Base-by-base conservation (phyloP, 78 protist genomes). In the Cavenderia fasciculata region DNA sequence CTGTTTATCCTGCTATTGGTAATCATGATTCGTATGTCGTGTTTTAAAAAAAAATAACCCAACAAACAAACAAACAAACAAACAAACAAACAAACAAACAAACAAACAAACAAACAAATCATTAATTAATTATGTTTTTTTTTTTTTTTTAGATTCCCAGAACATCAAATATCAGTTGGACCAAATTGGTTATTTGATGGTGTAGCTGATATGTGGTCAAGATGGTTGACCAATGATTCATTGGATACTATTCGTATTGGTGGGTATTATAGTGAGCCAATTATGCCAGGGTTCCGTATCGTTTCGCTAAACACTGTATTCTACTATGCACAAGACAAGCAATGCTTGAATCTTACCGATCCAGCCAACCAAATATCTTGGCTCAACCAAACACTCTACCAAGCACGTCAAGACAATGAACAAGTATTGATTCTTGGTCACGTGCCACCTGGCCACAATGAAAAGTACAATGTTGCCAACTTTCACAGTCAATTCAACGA, bases 361-460 rank as follows among this genome's bases (percentile, higher is more conserved):
- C 88, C 88, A 4, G 88, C 71, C 1, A 49, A 47, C 19, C 88
- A 79, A 66, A n/a, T 79, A 14, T 25, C 62, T 40, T 79, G 88
- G 88, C 29, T 79, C 25, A 38, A 66, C n/a, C 4, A 33, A 52
- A 79, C 88, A 40, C 23, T 79, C 3, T 12, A 34, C n/a, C 21
- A 31, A 21, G 52, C 88, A 18, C 18, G 25, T 25, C 25, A 0
- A n/a, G 41, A 68, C 7, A 34, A 70, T 66, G 88, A 79, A 54
- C 46, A 46, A 23, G 88, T 79, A 36, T 63, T 23, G 65, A 66
- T 79, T 36, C 63, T 79, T 79, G 88, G 77, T 19, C 88, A 79
- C 66, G 88, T 79, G 33, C 77, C 88, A 66, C 88, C 88, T 11
- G 88, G 88, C 5, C 54, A 66, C 38, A 66, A 61, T 66, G 88